These are phyloP conservation scores for Ceriops decandra DNA, from an alignment of 345 rosid species.

Conservation along the genomic window DNA sequence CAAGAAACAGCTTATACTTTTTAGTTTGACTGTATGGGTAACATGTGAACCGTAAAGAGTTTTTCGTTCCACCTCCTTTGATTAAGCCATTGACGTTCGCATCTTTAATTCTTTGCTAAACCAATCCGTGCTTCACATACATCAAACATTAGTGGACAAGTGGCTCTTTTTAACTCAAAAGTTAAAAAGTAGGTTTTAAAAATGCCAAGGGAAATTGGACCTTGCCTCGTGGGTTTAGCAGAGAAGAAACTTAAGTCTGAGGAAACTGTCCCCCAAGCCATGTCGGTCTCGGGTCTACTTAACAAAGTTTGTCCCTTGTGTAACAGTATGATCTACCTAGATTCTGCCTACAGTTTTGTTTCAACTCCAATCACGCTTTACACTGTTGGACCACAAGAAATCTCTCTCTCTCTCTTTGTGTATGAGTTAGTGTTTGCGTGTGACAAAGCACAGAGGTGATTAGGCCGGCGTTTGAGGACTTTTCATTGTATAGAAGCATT, in stretches of 20 bases:
- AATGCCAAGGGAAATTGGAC: slow-evolving; percentile 14
- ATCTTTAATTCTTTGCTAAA: slow-evolving; percentile 4
- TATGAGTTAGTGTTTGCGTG: too few species aligned
- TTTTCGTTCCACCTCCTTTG: slow-evolving; percentile 6
- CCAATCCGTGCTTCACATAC: neutral
- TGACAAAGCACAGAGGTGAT: too few species aligned
- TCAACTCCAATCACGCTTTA: slow-evolving; percentile 22
- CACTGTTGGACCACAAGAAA: slow-evolving; percentile 25
- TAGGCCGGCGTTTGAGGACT: too few species aligned
- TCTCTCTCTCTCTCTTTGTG: too few species aligned
- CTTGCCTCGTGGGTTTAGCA: slow-evolving; percentile 10
- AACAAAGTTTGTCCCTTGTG: slow-evolving; percentile 36
- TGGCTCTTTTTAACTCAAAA: slow-evolving; percentile 20
- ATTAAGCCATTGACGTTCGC: slow-evolving; percentile 14
- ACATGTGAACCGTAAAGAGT: slow-evolving; percentile 2
- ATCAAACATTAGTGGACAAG: slow-evolving; percentile 23
- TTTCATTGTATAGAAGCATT: too few species aligned
- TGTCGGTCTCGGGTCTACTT: slow-evolving; percentile 43
- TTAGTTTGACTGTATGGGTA: slow-evolving; percentile 15
- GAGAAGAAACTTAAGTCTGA: slow-evolving; percentile 20
- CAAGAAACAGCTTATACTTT: neutral
- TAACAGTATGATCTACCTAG: slow-evolving; percentile 14
- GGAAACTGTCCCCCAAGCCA: slow-evolving; percentile 24
- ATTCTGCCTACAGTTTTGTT: slow-evolving; percentile 12
- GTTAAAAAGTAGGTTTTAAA: neutral